Evolutionary conservation across 2,329 filamentous ascomycete genomes (phyloP).

Genomic region (Ampelomyces quisqualis): DNA sequence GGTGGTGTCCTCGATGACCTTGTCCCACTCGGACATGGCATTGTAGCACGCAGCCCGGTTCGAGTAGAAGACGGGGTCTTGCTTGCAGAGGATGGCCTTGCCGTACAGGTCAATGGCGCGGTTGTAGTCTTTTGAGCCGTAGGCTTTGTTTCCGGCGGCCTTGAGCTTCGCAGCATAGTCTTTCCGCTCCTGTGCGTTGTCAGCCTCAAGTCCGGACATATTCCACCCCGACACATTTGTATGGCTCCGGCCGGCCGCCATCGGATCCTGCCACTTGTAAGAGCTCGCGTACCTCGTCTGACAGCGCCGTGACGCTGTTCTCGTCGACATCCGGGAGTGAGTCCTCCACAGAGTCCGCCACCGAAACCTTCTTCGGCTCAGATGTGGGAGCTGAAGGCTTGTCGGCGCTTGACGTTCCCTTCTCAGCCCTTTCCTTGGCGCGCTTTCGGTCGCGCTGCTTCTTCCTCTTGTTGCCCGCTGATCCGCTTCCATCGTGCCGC

Average conservation of each 20-base stretch:
- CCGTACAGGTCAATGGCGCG: constrained; percentile 92
- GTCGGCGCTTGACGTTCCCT: constrained; percentile 52
- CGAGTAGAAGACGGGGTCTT: constrained; percentile 97
- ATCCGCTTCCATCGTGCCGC: constrained; percentile 44
- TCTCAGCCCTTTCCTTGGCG: constrained; percentile 69
- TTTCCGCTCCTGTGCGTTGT: constrained; percentile 67
- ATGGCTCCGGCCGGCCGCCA: too few relatives aligned
- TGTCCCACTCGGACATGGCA: constrained; percentile 87
- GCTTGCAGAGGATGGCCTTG: constrained; percentile 94
- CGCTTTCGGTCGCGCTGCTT: constrained; percentile 89
- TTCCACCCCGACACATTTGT: neutral
- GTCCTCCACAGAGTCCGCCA: constrained; percentile 44
- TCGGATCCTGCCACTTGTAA: too few relatives aligned
- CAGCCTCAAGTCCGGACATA: too few relatives aligned
- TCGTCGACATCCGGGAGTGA: constrained; percentile 54
- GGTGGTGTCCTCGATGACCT: constrained; percentile 95
- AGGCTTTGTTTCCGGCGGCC: constrained; percentile 93
- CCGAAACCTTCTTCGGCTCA: constrained; percentile 42
- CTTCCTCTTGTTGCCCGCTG: constrained; percentile 60
- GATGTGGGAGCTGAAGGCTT: constrained; percentile 8
- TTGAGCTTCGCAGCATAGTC: constrained; percentile 90
- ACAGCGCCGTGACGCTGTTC: constrained; percentile 46
- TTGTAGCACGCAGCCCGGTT: constrained; percentile 98
- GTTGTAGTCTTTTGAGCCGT: constrained; percentile 90
- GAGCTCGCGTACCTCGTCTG: constrained; percentile 47